Evolutionary conservation across 495 filamentous ascomycete genomes (phyloP), one percentile per base, ranked within the genome.

Genomic region (Aspergillus campestris): DNA sequence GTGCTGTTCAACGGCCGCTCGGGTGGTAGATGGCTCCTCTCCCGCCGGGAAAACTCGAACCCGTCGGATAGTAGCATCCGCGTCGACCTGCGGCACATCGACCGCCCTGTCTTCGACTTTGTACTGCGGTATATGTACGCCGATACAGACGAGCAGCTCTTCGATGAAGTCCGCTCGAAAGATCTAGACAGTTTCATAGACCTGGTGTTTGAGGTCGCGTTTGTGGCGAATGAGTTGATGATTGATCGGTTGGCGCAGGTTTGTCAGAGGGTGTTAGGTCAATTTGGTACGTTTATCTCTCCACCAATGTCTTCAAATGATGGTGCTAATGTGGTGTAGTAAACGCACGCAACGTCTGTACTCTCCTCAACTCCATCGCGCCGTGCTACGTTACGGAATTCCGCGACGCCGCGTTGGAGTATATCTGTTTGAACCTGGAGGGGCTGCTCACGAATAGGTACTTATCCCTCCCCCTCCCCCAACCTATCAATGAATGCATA

Each of bases 151-250:
- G 75, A 79, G 27, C 81, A 86, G 40, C 70, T 96, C 9, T 96
- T 97, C 55, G 82, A 94, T 45, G 75, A 85, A 38, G 74, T 89
- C 14, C 73, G 83, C 13, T 74, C 75, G 41, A 75, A 77, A 28
- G 77, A 82, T 45, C 66, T 94, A 12, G 88, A 95, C 42, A 81
- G 86, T 39, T 89, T 95, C 48, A 74, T 90, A 8, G 88, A 96
- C 52, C 68, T 92, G 30, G 69, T 96, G n/a, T 75, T 97, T 66
- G 91, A 95, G 47, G 87, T 97, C 29, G 82, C 95, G 75, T 83
- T 80, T 44, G 83, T 89, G 32, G 86, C 89, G 7, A 86, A 98
- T 56, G 92, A 97, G 55, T 71, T 98, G 47, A 95, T 98, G 89
- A 77, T 98, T 31, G 91, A 96, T 58, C 72, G 89, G 27, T 66